A percentile compares a stretch with the other conserved stretches of the same genome.
Conservation (phyloP, 768 basidiomycete species). For the Serpula lacrymans region DNA sequence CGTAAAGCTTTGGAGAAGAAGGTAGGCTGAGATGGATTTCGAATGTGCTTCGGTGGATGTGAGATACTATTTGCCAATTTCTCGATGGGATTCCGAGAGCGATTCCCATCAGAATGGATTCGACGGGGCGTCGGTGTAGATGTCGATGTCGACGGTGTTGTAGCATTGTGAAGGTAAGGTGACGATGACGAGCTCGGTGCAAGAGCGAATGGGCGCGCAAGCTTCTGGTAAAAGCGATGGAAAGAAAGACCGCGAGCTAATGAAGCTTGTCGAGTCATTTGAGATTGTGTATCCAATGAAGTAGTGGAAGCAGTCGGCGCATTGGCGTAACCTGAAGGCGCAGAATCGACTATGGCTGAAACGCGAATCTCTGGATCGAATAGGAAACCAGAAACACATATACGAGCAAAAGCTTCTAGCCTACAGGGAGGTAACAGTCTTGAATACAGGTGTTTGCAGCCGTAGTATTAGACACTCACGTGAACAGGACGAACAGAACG, state of each 20-base stretch:
- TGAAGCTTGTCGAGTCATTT: slow-evolving; percentile 25
- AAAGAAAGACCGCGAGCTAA: slow-evolving; percentile 45
- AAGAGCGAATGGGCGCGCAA: slow-evolving; percentile 56
- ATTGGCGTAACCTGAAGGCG: slow-evolving; percentile 18
- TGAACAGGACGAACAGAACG: slow-evolving; percentile 79
- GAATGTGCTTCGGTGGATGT: slow-evolving; percentile 32
- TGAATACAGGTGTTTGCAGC: background rate
- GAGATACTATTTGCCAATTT: slow-evolving; percentile 22
- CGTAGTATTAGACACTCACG: slow-evolving; percentile 54
- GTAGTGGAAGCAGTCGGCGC: slow-evolving; percentile 25
- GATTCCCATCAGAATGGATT: slow-evolving; percentile 14
- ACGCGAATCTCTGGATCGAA: slow-evolving; percentile 76
- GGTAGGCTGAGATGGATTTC: slow-evolving; percentile 45
- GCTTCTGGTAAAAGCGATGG: slow-evolving; percentile 39
- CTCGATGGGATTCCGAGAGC: slow-evolving; percentile 9
- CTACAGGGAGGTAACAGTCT: slow-evolving; percentile 33
- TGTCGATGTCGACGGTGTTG: slow-evolving; percentile 11
- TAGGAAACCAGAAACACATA: slow-evolving; percentile 84
- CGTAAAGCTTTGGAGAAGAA: slow-evolving; percentile 49
- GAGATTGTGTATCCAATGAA: slow-evolving; percentile 20
- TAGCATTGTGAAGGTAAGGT: background rate
- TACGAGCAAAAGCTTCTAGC: slow-evolving; percentile 82
- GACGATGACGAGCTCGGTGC: slow-evolving; percentile 23
- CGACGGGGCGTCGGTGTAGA: slow-evolving; percentile 5
- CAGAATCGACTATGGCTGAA: slow-evolving; percentile 42